These are phyloP conservation scores for Fonsecaea monophora DNA, from an alignment of 2,329 filamentous ascomycete genomes.

Conservation along the genomic window DNA sequence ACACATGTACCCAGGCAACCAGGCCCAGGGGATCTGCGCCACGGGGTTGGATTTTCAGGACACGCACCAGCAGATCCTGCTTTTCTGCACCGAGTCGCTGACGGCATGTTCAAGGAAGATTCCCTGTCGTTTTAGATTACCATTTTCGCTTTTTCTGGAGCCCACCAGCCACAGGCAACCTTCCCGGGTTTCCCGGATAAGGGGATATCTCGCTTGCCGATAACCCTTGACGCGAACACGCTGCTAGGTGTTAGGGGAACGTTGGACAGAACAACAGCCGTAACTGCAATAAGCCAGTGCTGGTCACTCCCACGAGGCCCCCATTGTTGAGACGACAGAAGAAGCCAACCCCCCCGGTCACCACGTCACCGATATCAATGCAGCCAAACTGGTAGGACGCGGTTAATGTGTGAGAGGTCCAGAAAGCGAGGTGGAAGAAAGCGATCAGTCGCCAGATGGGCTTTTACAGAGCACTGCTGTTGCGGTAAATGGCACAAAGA, in stretches of 20 bases:
- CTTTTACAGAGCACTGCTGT: background rate
- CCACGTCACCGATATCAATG: background rate
- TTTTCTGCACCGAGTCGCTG: background rate
- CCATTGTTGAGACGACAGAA: background rate
- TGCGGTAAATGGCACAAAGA: background rate
- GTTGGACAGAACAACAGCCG: background rate
- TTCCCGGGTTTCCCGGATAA: conserved; percentile 28
- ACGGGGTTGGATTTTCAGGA: background rate
- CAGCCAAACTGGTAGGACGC: background rate
- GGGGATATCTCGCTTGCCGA: conserved; percentile 27
- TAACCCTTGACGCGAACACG: conserved; percentile 22
- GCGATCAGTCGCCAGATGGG: background rate
- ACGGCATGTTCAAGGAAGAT: conserved; percentile 21
- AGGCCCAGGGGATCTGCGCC: background rate
- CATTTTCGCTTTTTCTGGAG: conserved; percentile 19
- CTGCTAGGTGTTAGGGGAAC: background rate
- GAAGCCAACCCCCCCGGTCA: background rate
- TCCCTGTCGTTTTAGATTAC: conserved; percentile 30
- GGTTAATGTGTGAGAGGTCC: background rate
- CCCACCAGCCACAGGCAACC: conserved; percentile 18
- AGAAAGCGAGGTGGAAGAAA: background rate
- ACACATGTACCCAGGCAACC: no score
- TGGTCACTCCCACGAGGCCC: background rate
- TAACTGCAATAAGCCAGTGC: background rate
- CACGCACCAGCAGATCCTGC: conserved; percentile 1